Evolutionary conservation across 495 filamentous ascomycete genomes (phyloP).

Genomic region (Aspergillus cavernicola): DNA sequence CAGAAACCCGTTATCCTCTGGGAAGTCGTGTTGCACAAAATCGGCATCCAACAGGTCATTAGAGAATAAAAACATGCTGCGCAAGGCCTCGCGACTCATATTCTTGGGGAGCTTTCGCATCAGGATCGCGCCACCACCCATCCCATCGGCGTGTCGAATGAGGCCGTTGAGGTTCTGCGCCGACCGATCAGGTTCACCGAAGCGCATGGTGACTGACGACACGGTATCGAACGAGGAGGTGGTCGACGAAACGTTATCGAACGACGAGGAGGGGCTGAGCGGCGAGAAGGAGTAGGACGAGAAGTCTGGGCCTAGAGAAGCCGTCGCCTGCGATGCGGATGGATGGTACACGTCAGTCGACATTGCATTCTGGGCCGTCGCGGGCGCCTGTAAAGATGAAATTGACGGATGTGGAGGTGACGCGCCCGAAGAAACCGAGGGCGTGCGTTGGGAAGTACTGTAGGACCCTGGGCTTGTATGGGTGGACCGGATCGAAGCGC

Average conservation of each 20-base stretch:
- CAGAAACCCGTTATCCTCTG: conserved; percentile 67
- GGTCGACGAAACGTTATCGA: conserved; percentile 25
- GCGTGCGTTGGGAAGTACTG: conserved; percentile 43
- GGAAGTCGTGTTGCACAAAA: conserved; percentile 59
- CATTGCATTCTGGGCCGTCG: conserved; percentile 50
- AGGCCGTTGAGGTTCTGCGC: conserved; percentile 48
- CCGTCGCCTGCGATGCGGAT: conserved; percentile 37
- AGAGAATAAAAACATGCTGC: conserved; percentile 80
- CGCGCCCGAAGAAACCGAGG: conserved; percentile 45
- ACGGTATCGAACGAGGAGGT: conserved; percentile 17
- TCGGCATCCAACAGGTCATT: conserved; percentile 76
- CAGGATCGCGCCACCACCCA: conserved; percentile 51
- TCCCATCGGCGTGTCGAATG: conserved; percentile 29
- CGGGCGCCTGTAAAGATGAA: conserved; percentile 37
- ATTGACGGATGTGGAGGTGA: conserved; percentile 42
- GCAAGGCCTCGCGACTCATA: conserved; percentile 67
- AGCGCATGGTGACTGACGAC: conserved; percentile 43
- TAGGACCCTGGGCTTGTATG: conserved; percentile 48
- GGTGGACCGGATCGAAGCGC: conserved; percentile 47
- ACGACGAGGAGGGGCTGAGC: conserved; percentile 39
- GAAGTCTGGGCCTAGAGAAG: conserved; percentile 37
- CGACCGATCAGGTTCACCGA: conserved; percentile 44
- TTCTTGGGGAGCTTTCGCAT: conserved; percentile 75
- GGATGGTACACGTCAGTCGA: conserved; percentile 49
- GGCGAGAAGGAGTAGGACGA: conserved; percentile 44